These are phyloP conservation scores for Hypoxylon crocopeplum DNA, from an alignment of 495 filamentous ascomycete species.

Conservation along the genomic window DNA sequence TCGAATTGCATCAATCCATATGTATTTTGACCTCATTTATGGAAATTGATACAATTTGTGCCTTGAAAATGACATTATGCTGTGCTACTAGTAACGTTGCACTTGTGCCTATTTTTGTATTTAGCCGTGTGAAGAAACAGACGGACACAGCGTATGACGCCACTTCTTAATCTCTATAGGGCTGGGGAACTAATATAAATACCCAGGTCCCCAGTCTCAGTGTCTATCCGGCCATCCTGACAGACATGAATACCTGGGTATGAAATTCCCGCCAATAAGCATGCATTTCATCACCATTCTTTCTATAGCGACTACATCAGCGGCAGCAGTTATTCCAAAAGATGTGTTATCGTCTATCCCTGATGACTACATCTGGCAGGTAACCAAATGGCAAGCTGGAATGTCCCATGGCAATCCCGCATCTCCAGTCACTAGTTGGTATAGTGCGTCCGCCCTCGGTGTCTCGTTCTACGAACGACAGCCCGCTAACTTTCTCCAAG, in stretches of 20 bases:
- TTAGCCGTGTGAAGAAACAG: background rate
- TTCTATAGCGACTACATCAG: background rate
- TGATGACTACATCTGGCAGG: constrained; percentile 9
- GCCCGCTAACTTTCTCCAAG: background rate
- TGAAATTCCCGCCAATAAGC: no score
- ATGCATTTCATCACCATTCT: background rate
- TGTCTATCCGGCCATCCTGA: no score
- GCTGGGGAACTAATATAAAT: background rate
- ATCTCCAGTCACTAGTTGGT: background rate
- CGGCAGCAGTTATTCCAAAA: background rate
- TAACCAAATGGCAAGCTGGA: constrained; percentile 6
- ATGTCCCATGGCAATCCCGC: constrained; percentile 7
- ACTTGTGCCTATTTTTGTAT: background rate
- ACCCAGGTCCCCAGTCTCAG: no score
- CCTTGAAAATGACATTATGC: background rate
- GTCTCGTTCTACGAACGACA: background rate
- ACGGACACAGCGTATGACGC: background rate
- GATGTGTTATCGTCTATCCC: background rate
- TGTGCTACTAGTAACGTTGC: constrained; percentile 5
- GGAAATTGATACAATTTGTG: no score
- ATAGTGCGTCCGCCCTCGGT: background rate
- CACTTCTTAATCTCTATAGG: background rate
- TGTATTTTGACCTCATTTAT: no score
- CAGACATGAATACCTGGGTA: no score
- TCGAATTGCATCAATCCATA: no score